Base-by-base conservation (phyloP, 345 rosid genomes). In the Kernera saxatilis region DNA sequence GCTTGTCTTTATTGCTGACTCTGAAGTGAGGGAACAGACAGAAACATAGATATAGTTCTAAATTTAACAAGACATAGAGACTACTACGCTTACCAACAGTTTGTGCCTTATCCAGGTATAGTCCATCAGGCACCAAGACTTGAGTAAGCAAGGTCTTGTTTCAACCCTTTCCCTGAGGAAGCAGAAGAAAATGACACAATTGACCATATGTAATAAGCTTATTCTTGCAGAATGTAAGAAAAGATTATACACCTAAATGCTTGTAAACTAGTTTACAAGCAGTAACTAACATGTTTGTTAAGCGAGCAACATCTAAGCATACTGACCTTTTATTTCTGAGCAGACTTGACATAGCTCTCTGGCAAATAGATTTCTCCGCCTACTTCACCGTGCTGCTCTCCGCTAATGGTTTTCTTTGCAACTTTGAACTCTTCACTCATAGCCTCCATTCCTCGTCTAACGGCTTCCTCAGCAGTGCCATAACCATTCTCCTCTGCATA, bases 321-420 rank as follows among this genome's bases (percentile, higher is more conserved):
- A 77, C 79, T 80, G 26, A 82, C 84, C 81, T 81, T 69, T 87
- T 78, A 86, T 78, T 76, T 89, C 70, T 73, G 71, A 44, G 84
- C 32, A 21, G 91, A 70, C 39, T 61, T 87, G 61, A 80, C 49
- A 63, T 85, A 90, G 71, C 80, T 80, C 60, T 70, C 90, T 26
- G 98, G 96, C 76, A 90, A 73, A 68, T 95, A 95, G 68, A 95
- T 92, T 85, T 92, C 98, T 72, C 99, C 99, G 25, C 99, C 99
- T 69, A 81, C 68, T 81, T 94, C 99, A 52, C 99, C 99, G 46
- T 91, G 98, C 66, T 91, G 99, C 72, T 95, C 99, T 23, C 99
- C 99, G 15, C 96, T 95, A 37, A 87, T 62, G 29, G 97, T 92
- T 84, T 95, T 92, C 88, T 73, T 87, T 37, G 97, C 97, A 50